Evolutionary conservation across 345 rosid species (phyloP), one percentile per base, ranked within the genome.

Genomic region (Sonneratia alba): DNA sequence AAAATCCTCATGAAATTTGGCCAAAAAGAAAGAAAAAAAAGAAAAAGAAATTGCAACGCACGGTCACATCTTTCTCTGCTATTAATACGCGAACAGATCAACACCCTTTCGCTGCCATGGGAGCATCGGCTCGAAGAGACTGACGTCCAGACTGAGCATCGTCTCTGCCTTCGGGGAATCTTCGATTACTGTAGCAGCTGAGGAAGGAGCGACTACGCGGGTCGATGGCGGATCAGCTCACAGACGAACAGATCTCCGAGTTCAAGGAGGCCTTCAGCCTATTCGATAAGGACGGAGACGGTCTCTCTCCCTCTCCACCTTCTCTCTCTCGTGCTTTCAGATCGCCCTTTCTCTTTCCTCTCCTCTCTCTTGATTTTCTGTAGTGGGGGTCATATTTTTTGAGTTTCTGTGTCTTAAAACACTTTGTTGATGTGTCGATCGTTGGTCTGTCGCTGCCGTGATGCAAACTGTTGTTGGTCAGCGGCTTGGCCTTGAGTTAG

Each of bases 211-310:
- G 45, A 48, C 40, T 43, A 36, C 3, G 6, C 11, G 21, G 11
- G 37, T 36, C 45, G 3, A 81, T 81, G 83, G 81, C 75, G 45
- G 83, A 77, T 51, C 81, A 77, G 51, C 81, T 81, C 66, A 70
- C 81, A 57, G 75, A 75, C 4, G 81, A 81, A n/a, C 83, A 77
- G 83, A 81, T 81, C 81, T 70, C 77, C 55, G 81, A 81, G 77
- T 81, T 81, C 75, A 81, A 72, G 81, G 83, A 81, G 76, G 83
- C 83, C 34, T 81, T 81, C 75, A 75, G 79, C 77, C 81, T 81
- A 66, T 81, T 81, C 62, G 83, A 81, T 72, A 81, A 81, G 79
- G 83, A 81, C 36, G 81, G 81, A 57, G 83, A 81, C 76, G 83
- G 83, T 81, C 74, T 70, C 67, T 68, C 70, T 24, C 32, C 34